These are phyloP conservation scores for Magnusiomyces magnusii DNA, from an alignment of 1,139 yeast genomes.

Conservation along the genomic window DNA sequence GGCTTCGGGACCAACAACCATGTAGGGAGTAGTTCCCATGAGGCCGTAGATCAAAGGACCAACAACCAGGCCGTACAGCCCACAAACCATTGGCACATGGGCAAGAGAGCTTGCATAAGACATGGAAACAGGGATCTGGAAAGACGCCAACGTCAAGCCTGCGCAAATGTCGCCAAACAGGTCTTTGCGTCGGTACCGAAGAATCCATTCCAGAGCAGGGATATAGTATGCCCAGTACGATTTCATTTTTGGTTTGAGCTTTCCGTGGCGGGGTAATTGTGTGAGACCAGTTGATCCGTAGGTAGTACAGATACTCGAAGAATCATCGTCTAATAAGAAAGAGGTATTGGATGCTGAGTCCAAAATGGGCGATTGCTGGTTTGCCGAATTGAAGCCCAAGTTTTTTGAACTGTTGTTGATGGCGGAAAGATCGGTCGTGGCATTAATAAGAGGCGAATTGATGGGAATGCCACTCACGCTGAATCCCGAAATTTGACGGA, in stretches of 20 bases:
- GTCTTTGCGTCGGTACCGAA: slow-evolving; percentile 45
- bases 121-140: slow-evolving; percentile 83
- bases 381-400: neutral
- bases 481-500: slow-evolving; percentile 14
- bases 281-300: neutral
- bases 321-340: neutral
- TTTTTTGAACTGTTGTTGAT: slow-evolving; percentile 6
- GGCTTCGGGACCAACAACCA: slow-evolving; percentile 97
- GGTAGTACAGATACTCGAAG: neutral
- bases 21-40: slow-evolving; percentile 89
- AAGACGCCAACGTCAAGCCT: slow-evolving; percentile 82
- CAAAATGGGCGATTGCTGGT: slow-evolving; percentile 1
- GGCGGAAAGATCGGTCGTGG: slow-evolving; percentile 2
- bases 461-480: slow-evolving; percentile 4
- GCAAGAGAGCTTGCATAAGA: slow-evolving; percentile 89
- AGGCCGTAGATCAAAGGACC: slow-evolving; percentile 78
- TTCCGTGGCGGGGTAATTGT: slow-evolving; percentile 13
- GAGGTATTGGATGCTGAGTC: neutral
- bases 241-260: slow-evolving; percentile 16
- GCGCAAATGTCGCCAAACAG: slow-evolving; percentile 74
- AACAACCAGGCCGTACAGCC: slow-evolving; percentile 70
- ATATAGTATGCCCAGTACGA: slow-evolving; percentile 56
- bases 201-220: slow-evolving; percentile 77
- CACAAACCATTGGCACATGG: slow-evolving; percentile 82
- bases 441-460: neutral